Conservation (phyloP, 2,329 filamentous ascomycete genomes). For the Gnomoniopsis sp. region DNA sequence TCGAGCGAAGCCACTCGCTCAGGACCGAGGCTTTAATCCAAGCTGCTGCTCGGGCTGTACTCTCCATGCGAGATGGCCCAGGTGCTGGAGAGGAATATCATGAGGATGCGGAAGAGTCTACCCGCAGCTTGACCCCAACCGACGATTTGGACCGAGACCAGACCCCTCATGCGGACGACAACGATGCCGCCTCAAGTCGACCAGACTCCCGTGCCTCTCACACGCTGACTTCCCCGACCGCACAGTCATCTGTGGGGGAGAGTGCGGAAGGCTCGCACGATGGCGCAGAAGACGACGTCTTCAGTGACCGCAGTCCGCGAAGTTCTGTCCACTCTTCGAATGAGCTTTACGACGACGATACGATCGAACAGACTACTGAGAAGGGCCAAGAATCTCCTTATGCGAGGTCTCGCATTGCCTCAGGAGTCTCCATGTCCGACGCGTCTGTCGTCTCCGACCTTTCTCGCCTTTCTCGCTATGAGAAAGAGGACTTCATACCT, state of each 20-base stretch:
- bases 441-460: slow-evolving; percentile 46
- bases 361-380: slow-evolving; percentile 15
- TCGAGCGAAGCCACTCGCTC: slow-evolving; percentile 36
- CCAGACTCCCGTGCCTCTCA: slow-evolving; percentile 22
- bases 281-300: slow-evolving; percentile 54
- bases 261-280: slow-evolving; percentile 47
- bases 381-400: slow-evolving; percentile 25
- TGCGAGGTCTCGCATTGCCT: slow-evolving; percentile 34
- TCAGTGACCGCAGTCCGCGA: slow-evolving; percentile 55
- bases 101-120: slow-evolving; percentile 19
- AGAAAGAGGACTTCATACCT: slow-evolving; percentile 45
- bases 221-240: slow-evolving; percentile 16
- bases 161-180: slow-evolving; percentile 9
- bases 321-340: slow-evolving; percentile 54
- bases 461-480: slow-evolving; percentile 54
- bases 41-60: slow-evolving; percentile 48
- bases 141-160: slow-evolving; percentile 17
- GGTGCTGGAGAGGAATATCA: slow-evolving; percentile 18
- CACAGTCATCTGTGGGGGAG: slow-evolving; percentile 26
- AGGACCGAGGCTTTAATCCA: slow-evolving; percentile 52
- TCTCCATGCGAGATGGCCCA: slow-evolving; percentile 32
- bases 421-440: slow-evolving; percentile 12
- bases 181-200: slow-evolving; percentile 14
- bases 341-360: slow-evolving; percentile 23
- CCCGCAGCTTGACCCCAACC: slow-evolving; percentile 19